Evolutionary conservation across 2,329 filamentous ascomycete genomes (phyloP).

Genomic region (Tolypocladium inflatum): DNA sequence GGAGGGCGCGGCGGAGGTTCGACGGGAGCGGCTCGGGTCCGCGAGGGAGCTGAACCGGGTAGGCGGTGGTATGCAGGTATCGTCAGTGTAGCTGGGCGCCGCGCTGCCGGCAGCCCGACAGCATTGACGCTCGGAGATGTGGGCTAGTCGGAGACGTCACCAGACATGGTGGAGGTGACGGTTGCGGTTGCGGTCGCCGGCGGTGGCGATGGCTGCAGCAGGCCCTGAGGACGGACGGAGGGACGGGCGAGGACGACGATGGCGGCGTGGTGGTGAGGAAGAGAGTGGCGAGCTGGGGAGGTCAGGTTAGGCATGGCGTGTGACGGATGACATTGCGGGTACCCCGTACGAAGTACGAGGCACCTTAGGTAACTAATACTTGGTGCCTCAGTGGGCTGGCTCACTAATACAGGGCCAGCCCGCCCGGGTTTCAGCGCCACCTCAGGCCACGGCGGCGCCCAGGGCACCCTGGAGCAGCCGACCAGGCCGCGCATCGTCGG

Average conservation of each 20-base stretch:
- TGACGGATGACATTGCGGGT: neutral
- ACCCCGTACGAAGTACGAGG: neutral
- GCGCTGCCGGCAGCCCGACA: neutral
- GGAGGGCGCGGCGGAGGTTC: slow-evolving; percentile 2
- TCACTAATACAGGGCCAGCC: too few species aligned
- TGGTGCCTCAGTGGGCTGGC: too few species aligned
- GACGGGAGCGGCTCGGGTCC: neutral
- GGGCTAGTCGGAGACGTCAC: neutral
- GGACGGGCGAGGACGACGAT: neutral
- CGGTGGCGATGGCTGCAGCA: neutral
- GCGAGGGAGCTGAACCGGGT: neutral
- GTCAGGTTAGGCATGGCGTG: neutral
- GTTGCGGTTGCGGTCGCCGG: neutral
- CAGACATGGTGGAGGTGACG: neutral
- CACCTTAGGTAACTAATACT: too few species aligned
- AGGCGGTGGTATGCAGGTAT: neutral
- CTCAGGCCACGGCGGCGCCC: too few species aligned
- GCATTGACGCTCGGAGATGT: neutral
- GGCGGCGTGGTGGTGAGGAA: neutral
- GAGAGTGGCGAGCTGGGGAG: neutral
- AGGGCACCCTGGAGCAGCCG: too few species aligned
- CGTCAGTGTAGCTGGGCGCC: neutral
- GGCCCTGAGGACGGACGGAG: neutral
- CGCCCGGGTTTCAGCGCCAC: too few species aligned
- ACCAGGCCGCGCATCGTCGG: too few species aligned